These are phyloP conservation scores for Wickerhamiella galacta DNA, from an alignment of 805 yeast species.

Conservation along the genomic window DNA sequence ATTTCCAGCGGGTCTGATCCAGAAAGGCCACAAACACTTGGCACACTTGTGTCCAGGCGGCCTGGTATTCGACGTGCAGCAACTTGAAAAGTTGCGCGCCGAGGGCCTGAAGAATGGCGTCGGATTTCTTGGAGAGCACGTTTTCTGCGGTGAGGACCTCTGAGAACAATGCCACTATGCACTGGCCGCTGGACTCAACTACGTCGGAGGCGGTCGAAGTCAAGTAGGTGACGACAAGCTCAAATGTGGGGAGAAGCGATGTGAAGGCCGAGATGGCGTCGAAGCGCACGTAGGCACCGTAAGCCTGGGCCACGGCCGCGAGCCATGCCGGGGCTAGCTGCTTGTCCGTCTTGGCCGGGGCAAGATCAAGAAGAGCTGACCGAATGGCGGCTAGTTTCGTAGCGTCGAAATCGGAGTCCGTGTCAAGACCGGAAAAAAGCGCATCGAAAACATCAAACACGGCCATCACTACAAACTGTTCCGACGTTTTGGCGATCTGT, in stretches of 20 bases:
- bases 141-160: constrained; percentile 42
- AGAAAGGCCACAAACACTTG: constrained; percentile 49
- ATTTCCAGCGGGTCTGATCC: constrained; percentile 42
- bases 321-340: constrained; percentile 90
- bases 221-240: constrained; percentile 46
- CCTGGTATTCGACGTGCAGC: constrained; percentile 56
- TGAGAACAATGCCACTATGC: constrained; percentile 61
- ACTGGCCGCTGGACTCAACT: constrained; percentile 65
- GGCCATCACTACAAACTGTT: constrained; percentile 66
- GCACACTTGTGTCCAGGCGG: constrained; percentile 58
- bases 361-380: constrained; percentile 56
- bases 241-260: constrained; percentile 40
- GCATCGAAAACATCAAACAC: constrained; percentile 77
- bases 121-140: constrained; percentile 26
- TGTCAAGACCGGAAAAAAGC: constrained; percentile 48
- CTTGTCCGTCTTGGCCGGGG: constrained; percentile 67
- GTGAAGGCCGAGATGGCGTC: constrained; percentile 36
- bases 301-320: constrained; percentile 80
- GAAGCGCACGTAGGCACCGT: constrained; percentile 35
- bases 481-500: constrained; percentile 62
- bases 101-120: constrained; percentile 28
- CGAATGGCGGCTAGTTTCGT: constrained; percentile 49
- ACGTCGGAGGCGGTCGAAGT: constrained; percentile 48
- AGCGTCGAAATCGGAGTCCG: constrained; percentile 30
- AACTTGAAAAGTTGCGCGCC: constrained; percentile 42